phyloP scores from a whole-genome alignment of 495 filamentous ascomycete species.

The Hypoxylon fuscum region DNA sequence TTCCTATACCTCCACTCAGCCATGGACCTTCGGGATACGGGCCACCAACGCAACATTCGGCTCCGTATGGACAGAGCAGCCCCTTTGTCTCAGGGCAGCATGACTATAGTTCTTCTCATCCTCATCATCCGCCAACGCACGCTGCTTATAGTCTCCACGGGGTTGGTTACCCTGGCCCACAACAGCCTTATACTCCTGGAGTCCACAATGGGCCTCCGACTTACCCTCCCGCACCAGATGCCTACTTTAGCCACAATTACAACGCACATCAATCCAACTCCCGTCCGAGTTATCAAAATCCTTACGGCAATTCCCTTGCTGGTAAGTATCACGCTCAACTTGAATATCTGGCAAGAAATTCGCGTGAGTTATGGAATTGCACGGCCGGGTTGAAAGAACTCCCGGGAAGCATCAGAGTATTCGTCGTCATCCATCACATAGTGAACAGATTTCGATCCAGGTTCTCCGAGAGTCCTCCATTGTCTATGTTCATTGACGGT shows the following conservation, averaged over 20 bases:
- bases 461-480: slow-evolving; percentile 63
- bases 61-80: slow-evolving; percentile 9
- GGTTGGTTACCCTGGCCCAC: slow-evolving; percentile 4
- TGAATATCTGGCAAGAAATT: slow-evolving; percentile 65
- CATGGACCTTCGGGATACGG: slow-evolving; percentile 19
- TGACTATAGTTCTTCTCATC: slow-evolving; percentile 44
- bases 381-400: slow-evolving; percentile 69
- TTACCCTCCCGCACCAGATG: slow-evolving; percentile 9
- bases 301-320: slow-evolving; percentile 32
- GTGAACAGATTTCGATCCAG: slow-evolving; percentile 60
- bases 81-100: slow-evolving; percentile 42
- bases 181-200: slow-evolving; percentile 15
- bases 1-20: not conserved
- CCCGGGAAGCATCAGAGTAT: slow-evolving; percentile 67
- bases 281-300: slow-evolving; percentile 25
- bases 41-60: not conserved
- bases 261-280: slow-evolving; percentile 33
- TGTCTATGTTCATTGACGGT: slow-evolving; percentile 72
- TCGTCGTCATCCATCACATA: slow-evolving; percentile 70
- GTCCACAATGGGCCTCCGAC: slow-evolving; percentile 20
- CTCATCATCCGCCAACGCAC: slow-evolving; percentile 36
- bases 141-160: slow-evolving; percentile 39
- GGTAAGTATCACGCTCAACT: slow-evolving; percentile 61
- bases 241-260: slow-evolving; percentile 41
- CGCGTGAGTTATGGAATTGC: slow-evolving; percentile 69